Percentiles rank a stretch among this genome's conserved stretches.
Conservation (phyloP, 2,329 filamentous ascomycete genomes). For the Aphanoascus verrucosus region DNA sequence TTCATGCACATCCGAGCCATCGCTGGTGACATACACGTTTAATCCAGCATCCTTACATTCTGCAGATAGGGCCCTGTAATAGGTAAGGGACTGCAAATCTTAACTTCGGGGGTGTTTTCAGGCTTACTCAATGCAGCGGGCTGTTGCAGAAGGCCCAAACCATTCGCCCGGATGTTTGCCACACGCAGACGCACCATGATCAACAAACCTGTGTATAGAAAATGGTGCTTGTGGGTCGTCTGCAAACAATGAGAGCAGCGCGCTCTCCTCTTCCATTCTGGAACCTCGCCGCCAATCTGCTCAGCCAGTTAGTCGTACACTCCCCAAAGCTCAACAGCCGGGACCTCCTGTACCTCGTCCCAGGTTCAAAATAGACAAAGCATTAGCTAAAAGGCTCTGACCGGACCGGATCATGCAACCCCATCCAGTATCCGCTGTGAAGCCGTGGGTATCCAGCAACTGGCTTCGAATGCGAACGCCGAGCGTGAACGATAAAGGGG, state of each 20-base stretch:
- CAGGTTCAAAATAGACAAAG: constrained; percentile 59
- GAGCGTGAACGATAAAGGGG: constrained; percentile 62
- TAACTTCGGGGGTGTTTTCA: not conserved
- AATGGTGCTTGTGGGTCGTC: constrained; percentile 79
- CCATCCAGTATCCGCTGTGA: constrained; percentile 91
- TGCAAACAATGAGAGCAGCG: constrained; percentile 70
- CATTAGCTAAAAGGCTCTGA: constrained; percentile 83
- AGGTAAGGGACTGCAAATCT: not conserved
- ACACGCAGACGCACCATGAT: constrained; percentile 73
- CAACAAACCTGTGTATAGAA: constrained; percentile 89
- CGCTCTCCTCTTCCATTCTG: constrained; percentile 50
- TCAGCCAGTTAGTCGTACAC: not conserved
- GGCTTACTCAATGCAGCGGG: constrained; percentile 79
- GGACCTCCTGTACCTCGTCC: constrained; percentile 55
- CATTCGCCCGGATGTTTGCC: constrained; percentile 94
- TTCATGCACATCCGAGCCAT: constrained; percentile 86
- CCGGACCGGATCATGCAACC: constrained; percentile 98
- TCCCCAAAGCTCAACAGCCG: not conserved
- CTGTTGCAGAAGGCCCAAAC: constrained; percentile 97
- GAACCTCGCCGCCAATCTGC: constrained; percentile 64
- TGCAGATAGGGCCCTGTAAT: constrained; percentile 59
- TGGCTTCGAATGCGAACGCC: constrained; percentile 73
- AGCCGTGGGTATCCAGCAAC: constrained; percentile 66
- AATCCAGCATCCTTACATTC: constrained; percentile 52
- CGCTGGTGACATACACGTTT: constrained; percentile 77